Evolutionary conservation across 2,329 filamentous ascomycete genomes (phyloP).

Genomic region (Albifimbria verrucaria): DNA sequence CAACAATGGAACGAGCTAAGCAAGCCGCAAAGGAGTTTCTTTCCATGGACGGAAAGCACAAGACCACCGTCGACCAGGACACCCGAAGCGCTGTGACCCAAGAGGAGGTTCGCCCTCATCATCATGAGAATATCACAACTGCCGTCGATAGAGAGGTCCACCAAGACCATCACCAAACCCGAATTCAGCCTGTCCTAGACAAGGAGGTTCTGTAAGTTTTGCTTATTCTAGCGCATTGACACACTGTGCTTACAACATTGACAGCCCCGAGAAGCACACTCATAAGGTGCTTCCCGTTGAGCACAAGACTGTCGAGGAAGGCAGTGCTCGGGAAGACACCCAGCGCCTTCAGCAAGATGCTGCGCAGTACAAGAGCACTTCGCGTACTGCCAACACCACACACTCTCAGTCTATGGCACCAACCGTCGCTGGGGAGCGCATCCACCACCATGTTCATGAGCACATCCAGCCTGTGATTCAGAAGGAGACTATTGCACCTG

Average conservation of each 20-base stretch:
- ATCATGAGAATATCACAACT: conserved; percentile 59
- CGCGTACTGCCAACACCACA: conserved; percentile 24
- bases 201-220: conserved; percentile 39
- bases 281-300: conserved; percentile 58
- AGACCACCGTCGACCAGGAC: conserved; percentile 68
- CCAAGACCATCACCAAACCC: conserved; percentile 70
- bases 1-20: conserved; percentile 63
- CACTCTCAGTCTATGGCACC: conserved; percentile 22
- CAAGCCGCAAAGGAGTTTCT: conserved; percentile 59
- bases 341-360: conserved; percentile 49
- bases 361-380: conserved; percentile 24
- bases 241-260: background rate
- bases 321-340: conserved; percentile 46
- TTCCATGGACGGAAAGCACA: conserved; percentile 58
- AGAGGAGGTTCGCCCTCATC: conserved; percentile 56
- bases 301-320: conserved; percentile 60
- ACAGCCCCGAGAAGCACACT: conserved; percentile 58
- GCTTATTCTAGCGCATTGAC: background rate
- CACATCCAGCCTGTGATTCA: conserved; percentile 69
- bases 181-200: conserved; percentile 57
- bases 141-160: conserved; percentile 67
- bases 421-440: conserved; percentile 23
- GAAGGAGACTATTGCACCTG: conserved; percentile 65
- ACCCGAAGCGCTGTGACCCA: conserved; percentile 58
- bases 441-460: conserved; percentile 55